Percentiles rank a stretch among this genome's conserved stretches.
These are phyloP conservation scores for Rhizopogon rudus DNA, from an alignment of 768 basidiomycete genomes.

Conservation along the genomic window DNA sequence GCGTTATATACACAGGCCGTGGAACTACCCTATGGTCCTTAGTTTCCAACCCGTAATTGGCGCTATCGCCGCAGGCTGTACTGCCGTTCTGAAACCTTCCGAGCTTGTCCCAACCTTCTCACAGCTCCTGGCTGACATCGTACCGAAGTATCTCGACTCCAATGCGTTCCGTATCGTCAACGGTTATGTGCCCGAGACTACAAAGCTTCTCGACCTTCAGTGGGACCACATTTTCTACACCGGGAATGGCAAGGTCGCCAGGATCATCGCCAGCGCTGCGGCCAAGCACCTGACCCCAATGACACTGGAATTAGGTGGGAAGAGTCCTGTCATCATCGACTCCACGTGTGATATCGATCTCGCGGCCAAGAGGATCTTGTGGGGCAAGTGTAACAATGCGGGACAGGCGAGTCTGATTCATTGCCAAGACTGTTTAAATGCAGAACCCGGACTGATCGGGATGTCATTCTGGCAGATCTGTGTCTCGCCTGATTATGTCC, in stretches of 20 bases:
- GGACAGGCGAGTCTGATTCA: conserved; percentile 44
- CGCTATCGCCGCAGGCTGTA: conserved; percentile 72
- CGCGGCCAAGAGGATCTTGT: conserved; percentile 60
- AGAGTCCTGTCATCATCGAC: conserved; percentile 43
- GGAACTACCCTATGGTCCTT: conserved; percentile 62
- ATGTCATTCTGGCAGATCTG: conserved; percentile 25
- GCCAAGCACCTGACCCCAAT: conserved; percentile 30
- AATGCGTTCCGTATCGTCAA: conserved; percentile 50
- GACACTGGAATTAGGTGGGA: conserved; percentile 31
- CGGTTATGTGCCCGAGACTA: conserved; percentile 36
- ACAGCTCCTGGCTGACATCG: conserved; percentile 43
- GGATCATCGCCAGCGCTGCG: conserved; percentile 20
- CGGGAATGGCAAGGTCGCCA: conserved; percentile 24
- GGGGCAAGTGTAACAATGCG: conserved; percentile 60
- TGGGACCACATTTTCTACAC: conserved; percentile 36
- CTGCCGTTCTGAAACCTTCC: conserved; percentile 63
- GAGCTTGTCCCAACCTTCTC: conserved; percentile 48
- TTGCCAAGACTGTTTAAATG: too few species aligned
- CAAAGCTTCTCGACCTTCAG: conserved; percentile 25
- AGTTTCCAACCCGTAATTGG: conserved; percentile 56
- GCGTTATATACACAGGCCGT: conserved; percentile 37
- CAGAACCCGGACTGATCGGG: background rate
- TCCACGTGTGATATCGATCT: conserved; percentile 37
- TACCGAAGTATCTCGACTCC: conserved; percentile 52
- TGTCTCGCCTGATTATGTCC: conserved; percentile 40